phyloP scores from a whole-genome alignment of 1,284 basidiomycete genomes.

The Fomitiporia mediterranea region DNA sequence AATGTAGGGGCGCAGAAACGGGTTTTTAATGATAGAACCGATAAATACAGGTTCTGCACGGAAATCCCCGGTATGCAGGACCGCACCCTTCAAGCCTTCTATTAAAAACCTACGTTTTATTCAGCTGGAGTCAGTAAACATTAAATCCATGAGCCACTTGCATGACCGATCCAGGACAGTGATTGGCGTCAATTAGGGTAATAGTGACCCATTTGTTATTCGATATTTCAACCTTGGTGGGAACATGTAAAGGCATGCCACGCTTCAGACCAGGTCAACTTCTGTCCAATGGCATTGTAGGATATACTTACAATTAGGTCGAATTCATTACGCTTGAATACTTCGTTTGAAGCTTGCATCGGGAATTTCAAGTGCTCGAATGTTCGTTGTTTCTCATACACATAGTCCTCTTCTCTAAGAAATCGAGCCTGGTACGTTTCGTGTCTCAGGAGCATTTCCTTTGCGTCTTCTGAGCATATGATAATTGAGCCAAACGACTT shows the following conservation, averaged over 20 bases:
- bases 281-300: background rate
- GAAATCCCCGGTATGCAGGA: slow-evolving; percentile 92
- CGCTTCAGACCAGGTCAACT: slow-evolving; percentile 32
- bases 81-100: slow-evolving; percentile 63
- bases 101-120: slow-evolving; percentile 65
- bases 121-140: background rate
- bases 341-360: slow-evolving; percentile 41
- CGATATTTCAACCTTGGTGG: slow-evolving; percentile 58
- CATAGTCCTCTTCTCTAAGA: slow-evolving; percentile 46
- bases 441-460: slow-evolving; percentile 74
- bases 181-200: slow-evolving; percentile 88
- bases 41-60: slow-evolving; percentile 82
- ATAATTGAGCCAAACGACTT: slow-evolving; percentile 65
- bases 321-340: slow-evolving; percentile 45
- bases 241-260: slow-evolving; percentile 53
- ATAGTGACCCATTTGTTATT: slow-evolving; percentile 59
- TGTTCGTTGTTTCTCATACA: slow-evolving; percentile 53
- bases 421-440: slow-evolving; percentile 66
- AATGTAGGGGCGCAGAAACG: slow-evolving; percentile 68
- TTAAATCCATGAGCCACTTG: slow-evolving; percentile 35
- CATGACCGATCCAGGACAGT: slow-evolving; percentile 93
- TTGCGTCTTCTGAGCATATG: slow-evolving; percentile 75
- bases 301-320: slow-evolving; percentile 55
- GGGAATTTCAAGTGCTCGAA: slow-evolving; percentile 58
- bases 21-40: slow-evolving; percentile 60